A percentile compares a stretch with the other conserved stretches of the same genome.
Conservation (phyloP, 345 rosid genomes). For the Eucalyptus sideroxylon region DNA sequence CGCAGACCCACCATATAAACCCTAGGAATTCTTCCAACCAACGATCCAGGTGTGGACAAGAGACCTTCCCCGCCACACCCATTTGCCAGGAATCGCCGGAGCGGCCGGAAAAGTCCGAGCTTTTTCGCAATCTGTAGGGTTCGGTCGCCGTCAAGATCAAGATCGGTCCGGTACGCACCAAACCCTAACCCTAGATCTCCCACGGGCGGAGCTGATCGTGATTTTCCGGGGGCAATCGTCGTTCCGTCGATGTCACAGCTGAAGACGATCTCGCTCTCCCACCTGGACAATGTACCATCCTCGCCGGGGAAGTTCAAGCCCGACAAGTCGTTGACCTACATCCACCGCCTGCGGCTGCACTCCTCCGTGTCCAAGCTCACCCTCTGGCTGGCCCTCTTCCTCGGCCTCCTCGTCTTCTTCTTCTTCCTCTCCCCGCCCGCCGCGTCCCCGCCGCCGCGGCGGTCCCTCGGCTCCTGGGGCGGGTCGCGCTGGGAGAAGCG, state of each 20-base stretch:
- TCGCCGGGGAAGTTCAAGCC: constrained; percentile 38
- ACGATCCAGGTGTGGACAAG: not conserved
- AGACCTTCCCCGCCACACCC: not conserved
- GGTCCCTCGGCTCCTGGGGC: constrained; percentile 7
- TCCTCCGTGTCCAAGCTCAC: constrained; percentile 14
- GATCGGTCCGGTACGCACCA: not conserved
- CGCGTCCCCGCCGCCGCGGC: not conserved
- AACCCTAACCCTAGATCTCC: not conserved
- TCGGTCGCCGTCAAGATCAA: not conserved
- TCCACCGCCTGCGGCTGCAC: constrained; percentile 17
- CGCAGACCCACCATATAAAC: not conserved
- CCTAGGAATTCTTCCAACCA: not conserved
- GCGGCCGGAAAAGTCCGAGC: not conserved
- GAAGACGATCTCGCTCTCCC: constrained; percentile 6
- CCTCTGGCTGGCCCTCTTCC: constrained; percentile 19
- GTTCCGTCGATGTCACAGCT: not conserved
- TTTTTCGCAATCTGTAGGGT: not conserved
- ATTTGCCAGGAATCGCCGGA: not conserved
- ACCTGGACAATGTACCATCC: constrained; percentile 22
- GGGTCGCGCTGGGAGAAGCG: constrained; percentile 16
- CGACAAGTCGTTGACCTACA: constrained; percentile 1
- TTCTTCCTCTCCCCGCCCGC: constrained; percentile 15
- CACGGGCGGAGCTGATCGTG: not conserved
- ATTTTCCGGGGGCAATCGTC: not conserved
- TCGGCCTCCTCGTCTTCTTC: constrained; percentile 19